A percentile compares a stretch with the other conserved stretches of the same genome.
These are phyloP conservation scores for Moelleriella libera DNA, from an alignment of 2,329 filamentous ascomycete genomes.

Conservation along the genomic window DNA sequence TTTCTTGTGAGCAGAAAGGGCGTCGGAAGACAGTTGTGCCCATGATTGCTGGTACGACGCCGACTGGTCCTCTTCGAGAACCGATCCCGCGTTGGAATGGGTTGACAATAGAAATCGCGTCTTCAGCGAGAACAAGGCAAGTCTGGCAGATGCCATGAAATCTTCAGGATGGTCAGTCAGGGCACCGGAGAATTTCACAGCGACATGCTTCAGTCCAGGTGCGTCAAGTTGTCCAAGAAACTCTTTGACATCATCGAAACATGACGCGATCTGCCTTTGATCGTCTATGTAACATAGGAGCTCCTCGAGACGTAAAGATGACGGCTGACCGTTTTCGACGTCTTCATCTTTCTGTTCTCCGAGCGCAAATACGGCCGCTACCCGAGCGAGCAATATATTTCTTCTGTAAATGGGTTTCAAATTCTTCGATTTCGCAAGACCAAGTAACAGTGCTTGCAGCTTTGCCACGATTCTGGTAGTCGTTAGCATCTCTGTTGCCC, in stretches of 20 bases:
- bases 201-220: conserved; percentile 23
- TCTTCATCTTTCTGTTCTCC: conserved; percentile 14
- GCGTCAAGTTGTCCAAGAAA: conserved; percentile 27
- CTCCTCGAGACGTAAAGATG: conserved; percentile 17
- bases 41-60: conserved; percentile 11
- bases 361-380: conserved; percentile 22
- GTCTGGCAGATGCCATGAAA: conserved; percentile 10
- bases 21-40: conserved; percentile 8
- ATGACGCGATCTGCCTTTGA: conserved; percentile 21
- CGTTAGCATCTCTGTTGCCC: conserved; percentile 3
- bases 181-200: conserved; percentile 19
- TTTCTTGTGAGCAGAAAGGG: conserved; percentile 8
- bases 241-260: conserved; percentile 31
- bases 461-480: conserved; percentile 10
- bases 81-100: conserved; percentile 12
- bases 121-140: conserved; percentile 24
- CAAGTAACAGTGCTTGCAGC: conserved; percentile 16
- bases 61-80: conserved; percentile 4
- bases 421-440: conserved; percentile 13
- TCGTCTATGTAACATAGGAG: conserved; percentile 21
- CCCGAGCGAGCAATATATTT: conserved; percentile 22
- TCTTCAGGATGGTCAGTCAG: conserved; percentile 15
- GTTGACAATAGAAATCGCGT: conserved; percentile 30
- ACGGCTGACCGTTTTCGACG: conserved; percentile 10
- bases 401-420: conserved; percentile 24